These are phyloP conservation scores for Silene uniflora DNA, from an alignment of 148 eudicot species.

Conservation along the genomic window DNA sequence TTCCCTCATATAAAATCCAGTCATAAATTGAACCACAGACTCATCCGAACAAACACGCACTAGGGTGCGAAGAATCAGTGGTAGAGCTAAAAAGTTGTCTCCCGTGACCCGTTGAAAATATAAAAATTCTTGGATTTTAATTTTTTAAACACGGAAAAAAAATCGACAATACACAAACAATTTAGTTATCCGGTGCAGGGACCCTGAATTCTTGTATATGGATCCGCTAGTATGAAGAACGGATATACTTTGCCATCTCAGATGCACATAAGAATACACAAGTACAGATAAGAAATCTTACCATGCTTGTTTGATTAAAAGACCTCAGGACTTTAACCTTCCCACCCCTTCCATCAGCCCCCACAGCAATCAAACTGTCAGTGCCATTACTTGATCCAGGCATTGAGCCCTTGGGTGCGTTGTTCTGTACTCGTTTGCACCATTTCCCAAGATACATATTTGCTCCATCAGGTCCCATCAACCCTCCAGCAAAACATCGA, in stretches of 20 bases:
- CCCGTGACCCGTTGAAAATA: too few relatives aligned
- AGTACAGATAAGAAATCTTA: slow-evolving; percentile 27
- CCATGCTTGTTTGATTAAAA: slow-evolving; percentile 41
- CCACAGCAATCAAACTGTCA: slow-evolving; percentile 61
- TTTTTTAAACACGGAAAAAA: too few relatives aligned
- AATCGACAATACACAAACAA: too few relatives aligned
- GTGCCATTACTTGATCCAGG: slow-evolving; percentile 22
- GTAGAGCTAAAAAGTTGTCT: too few relatives aligned
- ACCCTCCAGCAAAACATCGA: slow-evolving; percentile 76
- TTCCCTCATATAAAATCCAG: neutral
- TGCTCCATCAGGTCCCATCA: slow-evolving; percentile 82
- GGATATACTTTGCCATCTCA: neutral
- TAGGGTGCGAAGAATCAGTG: too few relatives aligned
- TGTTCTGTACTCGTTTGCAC: slow-evolving; percentile 71
- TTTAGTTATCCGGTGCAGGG: too few relatives aligned
- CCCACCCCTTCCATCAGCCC: slow-evolving; percentile 97
- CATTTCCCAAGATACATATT: slow-evolving; percentile 83
- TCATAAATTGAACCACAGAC: neutral
- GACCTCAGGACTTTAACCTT: slow-evolving; percentile 68
- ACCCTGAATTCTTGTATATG: too few relatives aligned
- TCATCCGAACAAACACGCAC: too few relatives aligned
- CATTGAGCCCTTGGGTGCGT: slow-evolving; percentile 19
- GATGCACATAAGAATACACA: neutral
- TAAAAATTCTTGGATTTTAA: too few relatives aligned
- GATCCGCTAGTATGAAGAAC: too few relatives aligned